These are phyloP conservation scores for Alternaria sp. DNA, from an alignment of 2,329 filamentous ascomycete species.

Conservation along the genomic window DNA sequence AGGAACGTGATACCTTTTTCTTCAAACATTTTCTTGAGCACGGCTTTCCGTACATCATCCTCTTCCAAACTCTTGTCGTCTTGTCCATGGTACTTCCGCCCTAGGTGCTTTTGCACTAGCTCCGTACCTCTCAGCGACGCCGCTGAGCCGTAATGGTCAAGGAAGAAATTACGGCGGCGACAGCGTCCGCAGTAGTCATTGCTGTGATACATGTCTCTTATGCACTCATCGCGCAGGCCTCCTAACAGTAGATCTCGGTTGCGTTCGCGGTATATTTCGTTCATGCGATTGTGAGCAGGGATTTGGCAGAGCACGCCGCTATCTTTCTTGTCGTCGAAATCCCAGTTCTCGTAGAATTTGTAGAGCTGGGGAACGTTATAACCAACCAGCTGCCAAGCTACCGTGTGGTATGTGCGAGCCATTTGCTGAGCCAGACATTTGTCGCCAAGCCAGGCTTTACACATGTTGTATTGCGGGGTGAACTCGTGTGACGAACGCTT, in stretches of 20 bases:
- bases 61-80: background rate
- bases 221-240: background rate
- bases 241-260: background rate
- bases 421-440: background rate
- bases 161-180: background rate
- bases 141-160: background rate
- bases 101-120: background rate
- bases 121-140: background rate
- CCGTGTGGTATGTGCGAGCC: background rate
- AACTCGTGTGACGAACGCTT: background rate
- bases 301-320: background rate
- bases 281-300: background rate
- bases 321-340: too few species aligned
- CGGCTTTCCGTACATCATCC: background rate
- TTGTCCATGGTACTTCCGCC: background rate
- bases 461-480: too few species aligned
- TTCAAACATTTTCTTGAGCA: too few species aligned
- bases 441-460: background rate
- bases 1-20: too few species aligned
- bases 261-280: background rate
- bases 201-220: background rate
- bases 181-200: background rate
- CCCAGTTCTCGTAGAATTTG: background rate
- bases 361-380: too few species aligned
- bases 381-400: background rate